phyloP scores from a whole-genome alignment of 495 filamentous ascomycete genomes.

The Chaetomidium leptoderma region DNA sequence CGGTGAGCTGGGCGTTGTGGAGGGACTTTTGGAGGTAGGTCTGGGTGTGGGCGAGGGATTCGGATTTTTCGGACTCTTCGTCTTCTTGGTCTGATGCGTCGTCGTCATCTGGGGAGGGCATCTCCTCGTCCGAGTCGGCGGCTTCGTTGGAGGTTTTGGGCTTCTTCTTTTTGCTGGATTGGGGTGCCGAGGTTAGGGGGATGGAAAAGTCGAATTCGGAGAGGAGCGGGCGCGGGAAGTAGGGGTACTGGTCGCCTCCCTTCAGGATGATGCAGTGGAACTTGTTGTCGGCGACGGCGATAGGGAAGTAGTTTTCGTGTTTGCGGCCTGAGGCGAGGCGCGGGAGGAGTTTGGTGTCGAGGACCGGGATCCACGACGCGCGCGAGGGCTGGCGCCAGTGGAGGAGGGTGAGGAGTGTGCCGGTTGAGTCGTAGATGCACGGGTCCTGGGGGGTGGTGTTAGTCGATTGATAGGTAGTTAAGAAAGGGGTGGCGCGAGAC shows the following conservation, averaged over 20 bases:
- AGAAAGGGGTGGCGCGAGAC: conserved; percentile 24
- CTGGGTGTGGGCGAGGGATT: conserved; percentile 61
- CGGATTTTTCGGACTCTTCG: conserved; percentile 22
- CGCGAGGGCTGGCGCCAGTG: conserved; percentile 86
- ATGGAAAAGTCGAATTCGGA: conserved; percentile 91
- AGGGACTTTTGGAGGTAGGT: conserved; percentile 70
- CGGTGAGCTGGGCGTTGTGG: conserved; percentile 63
- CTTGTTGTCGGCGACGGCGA: conserved; percentile 84
- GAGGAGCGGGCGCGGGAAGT: conserved; percentile 88
- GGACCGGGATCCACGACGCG: conserved; percentile 84
- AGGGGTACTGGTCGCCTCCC: conserved; percentile 85
- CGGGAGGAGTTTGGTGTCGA: conserved; percentile 80
- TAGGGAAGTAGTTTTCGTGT: conserved; percentile 89
- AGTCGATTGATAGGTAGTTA: conserved; percentile 10
- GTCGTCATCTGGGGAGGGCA: conserved; percentile 28
- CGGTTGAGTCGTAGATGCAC: conserved; percentile 87
- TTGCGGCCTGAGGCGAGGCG: conserved; percentile 79
- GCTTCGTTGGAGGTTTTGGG: conserved; percentile 30
- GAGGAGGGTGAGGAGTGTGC: conserved; percentile 76
- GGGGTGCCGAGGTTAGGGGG: conserved; percentile 58
- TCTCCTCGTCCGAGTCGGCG: conserved; percentile 35
- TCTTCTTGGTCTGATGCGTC: not conserved
- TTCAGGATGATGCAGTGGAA: conserved; percentile 99
- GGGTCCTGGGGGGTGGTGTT: conserved; percentile 61
- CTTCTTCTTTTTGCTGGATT: conserved; percentile 35